These are phyloP conservation scores for Kodamaea neixiangensis DNA, from an alignment of 805 yeast genomes.

Conservation along the genomic window DNA sequence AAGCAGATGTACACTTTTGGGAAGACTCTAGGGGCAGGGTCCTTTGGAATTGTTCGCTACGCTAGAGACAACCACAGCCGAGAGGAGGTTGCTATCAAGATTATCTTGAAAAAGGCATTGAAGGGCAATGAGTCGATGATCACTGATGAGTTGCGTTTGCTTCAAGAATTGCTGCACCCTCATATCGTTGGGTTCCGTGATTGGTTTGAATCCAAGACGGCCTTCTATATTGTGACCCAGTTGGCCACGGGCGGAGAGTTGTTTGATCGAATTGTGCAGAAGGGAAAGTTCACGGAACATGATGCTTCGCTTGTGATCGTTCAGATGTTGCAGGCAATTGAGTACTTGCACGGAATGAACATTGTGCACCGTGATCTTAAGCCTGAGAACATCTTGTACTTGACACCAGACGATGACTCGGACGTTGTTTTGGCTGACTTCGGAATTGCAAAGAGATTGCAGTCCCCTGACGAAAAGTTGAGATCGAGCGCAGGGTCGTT, in stretches of 20 bases:
- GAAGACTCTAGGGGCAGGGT: constrained; percentile 88
- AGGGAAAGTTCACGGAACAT: constrained; percentile 84
- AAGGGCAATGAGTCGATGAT: constrained; percentile 77
- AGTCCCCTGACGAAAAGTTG: constrained; percentile 58
- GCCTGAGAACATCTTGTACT: constrained; percentile 87
- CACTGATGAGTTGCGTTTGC: constrained; percentile 71
- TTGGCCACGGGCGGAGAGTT: constrained; percentile 95
- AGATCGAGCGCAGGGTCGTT: constrained; percentile 84
- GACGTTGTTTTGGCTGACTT: constrained; percentile 89
- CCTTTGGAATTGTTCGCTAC: constrained; percentile 87
- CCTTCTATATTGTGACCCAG: constrained; percentile 91
- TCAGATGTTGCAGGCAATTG: constrained; percentile 76
- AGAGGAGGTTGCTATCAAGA: constrained; percentile 87
- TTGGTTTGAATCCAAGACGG: constrained; percentile 92
- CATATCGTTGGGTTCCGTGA: constrained; percentile 88
- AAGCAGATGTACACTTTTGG: constrained; percentile 76
- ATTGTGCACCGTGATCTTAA: constrained; percentile 94
- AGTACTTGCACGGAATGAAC: constrained; percentile 71
- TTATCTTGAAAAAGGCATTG: constrained; percentile 81
- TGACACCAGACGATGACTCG: constrained; percentile 55
- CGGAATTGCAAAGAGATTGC: constrained; percentile 86
- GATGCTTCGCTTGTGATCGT: constrained; percentile 78
- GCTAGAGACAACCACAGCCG: constrained; percentile 54
- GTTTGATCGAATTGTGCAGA: constrained; percentile 78
- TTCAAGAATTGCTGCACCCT: constrained; percentile 72